Percentiles rank a stretch among this genome's conserved stretches.
Conservation (phyloP, 78 protist species). For the Isochrysis galbana region DNA sequence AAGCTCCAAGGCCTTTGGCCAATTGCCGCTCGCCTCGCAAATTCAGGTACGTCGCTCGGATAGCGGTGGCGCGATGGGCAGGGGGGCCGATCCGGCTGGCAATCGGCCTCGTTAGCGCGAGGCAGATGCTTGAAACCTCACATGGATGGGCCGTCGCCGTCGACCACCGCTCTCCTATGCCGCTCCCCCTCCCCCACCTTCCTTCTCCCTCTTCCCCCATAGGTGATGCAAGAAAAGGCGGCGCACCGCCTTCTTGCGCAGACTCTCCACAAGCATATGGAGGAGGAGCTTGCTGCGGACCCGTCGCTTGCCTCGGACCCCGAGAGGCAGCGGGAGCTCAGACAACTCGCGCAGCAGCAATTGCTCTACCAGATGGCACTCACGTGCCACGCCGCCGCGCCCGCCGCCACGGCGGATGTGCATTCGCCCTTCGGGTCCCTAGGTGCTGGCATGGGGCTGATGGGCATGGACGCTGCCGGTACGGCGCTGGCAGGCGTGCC, state of each 20-base stretch:
- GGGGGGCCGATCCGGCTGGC: too few species aligned
- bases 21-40: not conserved
- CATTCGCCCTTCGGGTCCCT: too few species aligned
- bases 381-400: not conserved
- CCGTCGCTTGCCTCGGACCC: not conserved
- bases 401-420: not conserved
- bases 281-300: not conserved
- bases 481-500: not conserved
- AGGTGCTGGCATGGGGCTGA: too few species aligned
- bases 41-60: not conserved
- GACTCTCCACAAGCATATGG: not conserved
- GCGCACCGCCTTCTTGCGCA: conserved; percentile 8
- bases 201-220: not conserved
- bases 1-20: not conserved
- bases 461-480: too few species aligned
- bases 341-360: conserved; percentile 13
- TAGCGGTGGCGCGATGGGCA: not conserved
- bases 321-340: not conserved
- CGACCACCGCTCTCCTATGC: not conserved
- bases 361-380: conserved; percentile 13
- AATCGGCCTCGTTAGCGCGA: too few species aligned
- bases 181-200: not conserved
- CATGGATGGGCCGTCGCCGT: too few species aligned
- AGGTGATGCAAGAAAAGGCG: conserved; percentile 26
- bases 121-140: too few species aligned